These are phyloP conservation scores for Nemania abortiva DNA, from an alignment of 2,329 filamentous ascomycete genomes.

Conservation along the genomic window DNA sequence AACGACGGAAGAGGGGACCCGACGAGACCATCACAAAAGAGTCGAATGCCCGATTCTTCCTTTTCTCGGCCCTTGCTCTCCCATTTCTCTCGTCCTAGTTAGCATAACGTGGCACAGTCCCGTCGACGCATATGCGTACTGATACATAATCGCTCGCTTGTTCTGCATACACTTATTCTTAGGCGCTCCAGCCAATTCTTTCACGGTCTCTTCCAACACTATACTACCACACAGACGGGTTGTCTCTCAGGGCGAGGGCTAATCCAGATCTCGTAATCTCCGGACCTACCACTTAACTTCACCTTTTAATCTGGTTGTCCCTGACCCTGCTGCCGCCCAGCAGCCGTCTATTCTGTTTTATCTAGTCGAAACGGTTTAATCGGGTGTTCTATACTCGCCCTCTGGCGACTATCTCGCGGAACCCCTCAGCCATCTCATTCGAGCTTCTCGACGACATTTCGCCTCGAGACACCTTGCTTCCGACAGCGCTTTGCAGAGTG, in stretches of 20 bases:
- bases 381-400: not conserved
- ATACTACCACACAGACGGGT: not conserved
- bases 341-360: constrained; percentile 1
- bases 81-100: constrained; percentile 15
- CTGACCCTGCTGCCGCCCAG: constrained; percentile 5
- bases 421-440: constrained; percentile 24
- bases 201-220: not conserved
- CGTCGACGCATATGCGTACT: too few species aligned
- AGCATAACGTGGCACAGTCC: constrained; percentile 13
- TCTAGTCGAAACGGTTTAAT: constrained; percentile 15
- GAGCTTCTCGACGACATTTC: constrained; percentile 12
- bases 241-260: not conserved
- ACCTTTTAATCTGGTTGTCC: constrained; percentile 10
- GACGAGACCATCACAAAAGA: constrained; percentile 38
- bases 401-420: not conserved
- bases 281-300: constrained; percentile 6
- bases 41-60: constrained; percentile 21
- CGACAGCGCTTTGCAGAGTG: not conserved
- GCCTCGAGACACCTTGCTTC: constrained; percentile 19
- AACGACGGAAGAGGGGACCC: constrained; percentile 15
- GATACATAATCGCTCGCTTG: constrained; percentile 16
- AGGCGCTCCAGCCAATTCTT: constrained; percentile 5
- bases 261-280: constrained; percentile 3
- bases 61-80: constrained; percentile 3
- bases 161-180: constrained; percentile 4